These are phyloP conservation scores for Prorocentrum cordatum DNA, from an alignment of 169 alveolate genomes.

Conservation along the genomic window DNA sequence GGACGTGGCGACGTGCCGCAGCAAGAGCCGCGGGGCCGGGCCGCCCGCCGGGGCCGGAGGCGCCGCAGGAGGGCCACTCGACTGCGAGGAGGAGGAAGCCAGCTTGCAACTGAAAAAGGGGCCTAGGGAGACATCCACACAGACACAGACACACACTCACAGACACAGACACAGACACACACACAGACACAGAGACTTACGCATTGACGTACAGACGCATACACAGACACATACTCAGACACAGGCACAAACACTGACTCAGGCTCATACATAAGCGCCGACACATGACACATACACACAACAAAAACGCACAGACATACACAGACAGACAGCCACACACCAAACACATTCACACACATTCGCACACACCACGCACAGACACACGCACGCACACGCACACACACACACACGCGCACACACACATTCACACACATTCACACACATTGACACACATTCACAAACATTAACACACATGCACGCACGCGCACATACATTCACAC, in stretches of 20 bases:
- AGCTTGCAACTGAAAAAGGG: no score
- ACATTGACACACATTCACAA: not conserved
- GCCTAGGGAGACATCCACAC: not conserved
- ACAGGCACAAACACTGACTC: not conserved
- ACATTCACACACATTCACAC: slow-evolving; percentile 7
- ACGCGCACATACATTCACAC: not conserved
- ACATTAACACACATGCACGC: slow-evolving; percentile 2
- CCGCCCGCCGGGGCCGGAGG: no score
- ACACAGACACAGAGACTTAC: not conserved
- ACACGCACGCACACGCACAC: not conserved
- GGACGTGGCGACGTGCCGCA: no score
- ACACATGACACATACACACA: not conserved
- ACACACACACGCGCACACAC: slow-evolving; percentile 4
- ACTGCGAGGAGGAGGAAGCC: no score
- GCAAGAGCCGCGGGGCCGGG: no score
- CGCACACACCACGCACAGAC: slow-evolving; percentile 2
- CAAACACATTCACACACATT: not conserved
- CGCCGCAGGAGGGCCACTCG: no score
- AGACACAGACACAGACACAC: not conserved
- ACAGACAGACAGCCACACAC: not conserved
- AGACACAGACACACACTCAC: not conserved
- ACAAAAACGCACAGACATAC: not conserved
- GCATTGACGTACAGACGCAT: not conserved
- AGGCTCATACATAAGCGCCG: not conserved
- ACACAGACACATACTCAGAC: not conserved